Percentiles rank a stretch among this genome's conserved stretches.
Conservation (phyloP, 371 early-diverging fungal species). For the Actinomortierella ambigua region DNA sequence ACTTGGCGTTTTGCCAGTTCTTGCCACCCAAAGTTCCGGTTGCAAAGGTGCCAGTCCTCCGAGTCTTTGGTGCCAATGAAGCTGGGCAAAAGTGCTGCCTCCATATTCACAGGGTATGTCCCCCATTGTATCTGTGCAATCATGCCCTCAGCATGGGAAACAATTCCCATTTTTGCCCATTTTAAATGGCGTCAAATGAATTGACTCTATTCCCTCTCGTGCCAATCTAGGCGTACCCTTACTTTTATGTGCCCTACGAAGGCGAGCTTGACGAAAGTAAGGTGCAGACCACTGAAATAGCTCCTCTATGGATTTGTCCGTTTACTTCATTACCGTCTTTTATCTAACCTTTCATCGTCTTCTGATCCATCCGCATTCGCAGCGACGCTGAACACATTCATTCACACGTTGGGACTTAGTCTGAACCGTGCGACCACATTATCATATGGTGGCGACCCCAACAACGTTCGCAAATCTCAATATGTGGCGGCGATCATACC, state of each 20-base stretch:
- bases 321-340: too few relatives aligned
- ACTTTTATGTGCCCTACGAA: slow-evolving; percentile 73
- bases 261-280: slow-evolving; percentile 31
- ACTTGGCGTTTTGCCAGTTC: slow-evolving; percentile 51
- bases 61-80: slow-evolving; percentile 81
- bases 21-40: slow-evolving; percentile 30
- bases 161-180: too few relatives aligned
- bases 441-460: slow-evolving; percentile 27
- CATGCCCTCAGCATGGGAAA: too few relatives aligned
- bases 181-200: background rate
- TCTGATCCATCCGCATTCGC: background rate
- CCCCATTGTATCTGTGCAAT: too few relatives aligned
- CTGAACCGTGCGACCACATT: slow-evolving; percentile 76
- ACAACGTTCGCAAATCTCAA: slow-evolving; percentile 43
- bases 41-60: slow-evolving; percentile 74
- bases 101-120: slow-evolving; percentile 74
- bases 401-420: slow-evolving; percentile 69
- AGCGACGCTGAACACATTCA: slow-evolving; percentile 47
- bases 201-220: too few relatives aligned
- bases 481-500: slow-evolving; percentile 71
- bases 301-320: too few relatives aligned
- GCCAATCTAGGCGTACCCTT: slow-evolving; percentile 67
- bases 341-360: too few relatives aligned
- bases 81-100: slow-evolving; percentile 78
- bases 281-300: background rate